Evolutionary conservation across 441 rosid species (phyloP).

Genomic region (Eutrema salsugineum): DNA sequence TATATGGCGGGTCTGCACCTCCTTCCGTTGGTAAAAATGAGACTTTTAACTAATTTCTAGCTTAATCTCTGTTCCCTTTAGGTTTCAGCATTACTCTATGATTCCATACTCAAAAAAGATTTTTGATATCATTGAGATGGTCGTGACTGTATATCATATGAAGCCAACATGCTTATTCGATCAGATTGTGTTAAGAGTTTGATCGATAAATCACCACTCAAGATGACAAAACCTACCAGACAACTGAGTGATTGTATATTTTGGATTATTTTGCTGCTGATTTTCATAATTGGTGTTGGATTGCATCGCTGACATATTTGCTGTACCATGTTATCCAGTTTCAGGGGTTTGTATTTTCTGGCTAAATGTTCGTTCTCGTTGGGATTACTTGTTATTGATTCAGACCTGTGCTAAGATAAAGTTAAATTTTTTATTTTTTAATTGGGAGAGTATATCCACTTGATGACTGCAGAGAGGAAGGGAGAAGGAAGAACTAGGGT

Average conservation of each 20-base stretch:
- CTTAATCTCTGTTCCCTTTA: neutral
- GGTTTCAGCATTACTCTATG: neutral
- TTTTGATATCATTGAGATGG: neutral
- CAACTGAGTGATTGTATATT: neutral
- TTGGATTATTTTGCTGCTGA: neutral
- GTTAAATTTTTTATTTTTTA: neutral
- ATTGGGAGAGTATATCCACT: conserved; percentile 3
- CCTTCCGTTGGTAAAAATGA: conserved; percentile 45
- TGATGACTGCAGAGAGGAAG: conserved; percentile 52
- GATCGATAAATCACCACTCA: neutral
- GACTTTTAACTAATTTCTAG: neutral
- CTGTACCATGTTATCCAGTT: neutral
- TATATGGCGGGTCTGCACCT: conserved; percentile 35
- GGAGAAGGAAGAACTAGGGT: conserved; percentile 61
- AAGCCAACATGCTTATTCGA: neutral
- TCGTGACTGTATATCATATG: neutral
- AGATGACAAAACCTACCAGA: neutral
- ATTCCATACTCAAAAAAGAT: neutral
- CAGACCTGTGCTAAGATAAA: neutral
- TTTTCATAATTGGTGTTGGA: neutral
- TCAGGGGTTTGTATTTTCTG: neutral
- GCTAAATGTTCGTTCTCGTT: neutral
- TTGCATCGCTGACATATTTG: neutral
- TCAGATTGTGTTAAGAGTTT: neutral
- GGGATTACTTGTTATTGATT: neutral